phyloP scores from a whole-genome alignment of 306 rosid genomes.

The Acacia confusa region DNA sequence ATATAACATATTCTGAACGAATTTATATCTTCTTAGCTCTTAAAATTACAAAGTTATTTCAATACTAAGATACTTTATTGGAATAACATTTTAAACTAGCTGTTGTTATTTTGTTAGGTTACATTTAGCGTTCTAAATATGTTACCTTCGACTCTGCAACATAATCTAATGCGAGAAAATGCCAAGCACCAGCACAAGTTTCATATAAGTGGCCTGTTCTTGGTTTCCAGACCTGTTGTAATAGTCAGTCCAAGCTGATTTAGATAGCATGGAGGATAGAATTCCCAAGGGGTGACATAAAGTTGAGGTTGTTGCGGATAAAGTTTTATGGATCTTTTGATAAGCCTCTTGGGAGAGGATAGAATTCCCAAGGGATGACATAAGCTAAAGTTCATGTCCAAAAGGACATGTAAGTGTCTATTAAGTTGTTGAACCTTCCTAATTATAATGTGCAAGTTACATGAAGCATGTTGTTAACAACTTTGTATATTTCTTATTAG shows the following conservation, averaged over 20 bases:
- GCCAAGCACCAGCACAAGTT: constrained; percentile 1
- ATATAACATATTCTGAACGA: not conserved
- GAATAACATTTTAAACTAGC: not conserved
- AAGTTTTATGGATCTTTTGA: too few species aligned
- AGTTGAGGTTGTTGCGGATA: too few species aligned
- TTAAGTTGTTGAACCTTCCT: too few species aligned
- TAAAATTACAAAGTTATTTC: not conserved
- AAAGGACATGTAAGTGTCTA: too few species aligned
- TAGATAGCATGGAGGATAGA: constrained; percentile 43
- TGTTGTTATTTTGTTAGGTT: constrained; percentile 1
- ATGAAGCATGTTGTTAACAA: too few species aligned
- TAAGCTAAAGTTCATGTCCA: too few species aligned
- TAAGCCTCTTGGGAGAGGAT: too few species aligned
- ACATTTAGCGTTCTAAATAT: constrained; percentile 7
- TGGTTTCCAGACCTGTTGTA: constrained; percentile 9
- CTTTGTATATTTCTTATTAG: too few species aligned
- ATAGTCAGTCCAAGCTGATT: constrained; percentile 1
- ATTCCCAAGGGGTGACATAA: too few species aligned
- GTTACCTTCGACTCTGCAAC: constrained; percentile 2
- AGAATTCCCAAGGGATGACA: too few species aligned
- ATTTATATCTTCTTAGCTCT: constrained; percentile 6
- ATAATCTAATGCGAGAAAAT: constrained; percentile 22
- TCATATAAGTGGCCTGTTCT: not conserved
- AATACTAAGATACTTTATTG: not conserved
- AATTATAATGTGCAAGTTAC: too few species aligned